Evolutionary conservation across 176 grass and related monocot species (phyloP).

Genomic region (Rhynchospora pubera): DNA sequence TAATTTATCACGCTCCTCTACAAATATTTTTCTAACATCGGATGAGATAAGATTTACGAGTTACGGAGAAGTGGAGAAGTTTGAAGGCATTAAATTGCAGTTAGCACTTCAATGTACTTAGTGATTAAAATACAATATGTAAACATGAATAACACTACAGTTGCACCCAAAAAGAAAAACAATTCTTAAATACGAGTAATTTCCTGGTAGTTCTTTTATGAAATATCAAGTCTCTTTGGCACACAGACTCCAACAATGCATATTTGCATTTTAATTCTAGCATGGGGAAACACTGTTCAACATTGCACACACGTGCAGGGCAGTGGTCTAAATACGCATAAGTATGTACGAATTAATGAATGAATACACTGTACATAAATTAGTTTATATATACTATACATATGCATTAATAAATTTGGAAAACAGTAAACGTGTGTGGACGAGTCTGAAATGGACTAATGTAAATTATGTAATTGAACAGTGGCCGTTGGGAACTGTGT

Average conservation of each 20-base stretch:
- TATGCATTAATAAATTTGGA: not conserved
- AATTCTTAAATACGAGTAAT: not conserved
- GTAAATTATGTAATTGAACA: not conserved
- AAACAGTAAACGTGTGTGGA: not conserved
- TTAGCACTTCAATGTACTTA: not conserved
- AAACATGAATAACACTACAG: not conserved
- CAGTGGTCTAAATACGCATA: not conserved
- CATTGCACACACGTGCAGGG: conserved; percentile 10
- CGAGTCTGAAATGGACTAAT: not conserved
- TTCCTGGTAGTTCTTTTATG: not conserved
- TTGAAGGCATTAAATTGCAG: conserved; percentile 10
- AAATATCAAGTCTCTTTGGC: not conserved
- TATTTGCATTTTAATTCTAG: not conserved
- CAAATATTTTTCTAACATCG: not conserved
- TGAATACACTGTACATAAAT: not conserved
- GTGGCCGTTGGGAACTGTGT: not conserved
- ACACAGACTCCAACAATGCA: too few species aligned
- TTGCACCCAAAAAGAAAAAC: not conserved
- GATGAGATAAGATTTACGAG: not conserved
- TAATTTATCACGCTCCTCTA: not conserved
- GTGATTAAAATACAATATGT: not conserved
- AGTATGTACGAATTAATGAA: not conserved
- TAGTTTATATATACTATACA: not conserved
- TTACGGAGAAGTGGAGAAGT: not conserved
- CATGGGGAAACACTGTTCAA: not conserved